phyloP scores from a whole-genome alignment of 208 protist genomes.

The Porcisia hertigi region DNA sequence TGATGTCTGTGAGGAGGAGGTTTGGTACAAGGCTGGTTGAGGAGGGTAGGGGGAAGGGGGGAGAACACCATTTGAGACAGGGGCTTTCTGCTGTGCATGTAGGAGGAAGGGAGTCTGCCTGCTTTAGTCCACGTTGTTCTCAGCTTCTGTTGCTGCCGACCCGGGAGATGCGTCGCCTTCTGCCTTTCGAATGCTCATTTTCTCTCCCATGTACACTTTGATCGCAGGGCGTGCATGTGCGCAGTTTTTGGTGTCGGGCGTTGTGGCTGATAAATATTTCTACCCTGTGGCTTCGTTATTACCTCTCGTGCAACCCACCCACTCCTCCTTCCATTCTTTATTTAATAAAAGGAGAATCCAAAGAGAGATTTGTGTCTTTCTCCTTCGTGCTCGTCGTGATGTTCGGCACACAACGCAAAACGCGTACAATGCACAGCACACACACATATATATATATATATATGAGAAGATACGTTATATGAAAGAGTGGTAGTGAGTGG shows the following conservation, averaged over 20 bases:
- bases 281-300: neutral
- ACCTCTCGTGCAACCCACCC: neutral
- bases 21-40: neutral
- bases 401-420: neutral
- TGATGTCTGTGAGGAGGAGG: neutral
- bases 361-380: neutral
- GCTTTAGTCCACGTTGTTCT: neutral
- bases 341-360: too few relatives aligned
- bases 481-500: neutral
- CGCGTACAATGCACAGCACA: too few relatives aligned
- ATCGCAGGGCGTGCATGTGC: neutral
- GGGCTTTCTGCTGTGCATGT: neutral
- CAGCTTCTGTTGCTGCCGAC: neutral
- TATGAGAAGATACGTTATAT: neutral
- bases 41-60: neutral
- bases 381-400: neutral
- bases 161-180: neutral
- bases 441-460: too few relatives aligned
- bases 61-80: neutral
- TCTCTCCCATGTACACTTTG: neutral
- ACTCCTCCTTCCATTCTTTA: too few relatives aligned
- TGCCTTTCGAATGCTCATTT: neutral
- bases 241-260: neutral
- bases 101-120: slow-evolving; percentile 13
- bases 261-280: neutral